Percentiles rank a stretch among this genome's conserved stretches.
These are phyloP conservation scores for Neurospora crassa DNA, from an alignment of 2,329 filamentous ascomycete genomes.

Conservation along the genomic window DNA sequence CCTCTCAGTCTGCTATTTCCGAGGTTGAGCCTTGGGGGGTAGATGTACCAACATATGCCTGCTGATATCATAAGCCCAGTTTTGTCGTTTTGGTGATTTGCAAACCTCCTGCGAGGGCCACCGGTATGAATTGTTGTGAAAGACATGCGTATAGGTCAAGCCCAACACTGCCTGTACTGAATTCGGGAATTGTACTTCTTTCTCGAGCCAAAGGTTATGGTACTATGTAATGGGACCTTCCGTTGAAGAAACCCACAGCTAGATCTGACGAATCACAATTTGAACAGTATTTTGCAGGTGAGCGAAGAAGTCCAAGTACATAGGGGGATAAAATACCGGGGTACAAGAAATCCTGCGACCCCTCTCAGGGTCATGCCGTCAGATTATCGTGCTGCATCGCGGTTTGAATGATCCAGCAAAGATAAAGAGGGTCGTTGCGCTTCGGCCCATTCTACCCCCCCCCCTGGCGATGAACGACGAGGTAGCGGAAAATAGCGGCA, in stretches of 20 bases:
- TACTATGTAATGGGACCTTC: not conserved
- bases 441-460: not conserved
- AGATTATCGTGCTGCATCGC: slow-evolving; percentile 13
- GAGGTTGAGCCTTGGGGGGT: not conserved
- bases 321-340: not conserved
- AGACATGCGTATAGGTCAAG: not conserved
- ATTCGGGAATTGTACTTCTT: not conserved
- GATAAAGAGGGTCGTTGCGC: slow-evolving; percentile 8
- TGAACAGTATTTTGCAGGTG: not conserved
- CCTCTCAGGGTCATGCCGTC: slow-evolving; percentile 3
- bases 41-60: not conserved
- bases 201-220: not conserved
- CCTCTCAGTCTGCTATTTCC: too few species aligned
- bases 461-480: slow-evolving; percentile 5
- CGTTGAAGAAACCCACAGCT: not conserved
- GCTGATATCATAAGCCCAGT: not conserved
- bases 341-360: not conserved
- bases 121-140: not conserved
- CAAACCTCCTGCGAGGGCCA: not conserved
- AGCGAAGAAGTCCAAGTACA: not conserved
- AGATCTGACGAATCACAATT: not conserved
- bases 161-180: not conserved
- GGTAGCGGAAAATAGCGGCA: slow-evolving; percentile 14
- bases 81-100: not conserved
- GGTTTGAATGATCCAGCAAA: slow-evolving; percentile 15